A percentile compares a stretch with the other conserved stretches of the same genome.
Conservation (phyloP, 2,329 filamentous ascomycete species). For the Microascus cirrosus region DNA sequence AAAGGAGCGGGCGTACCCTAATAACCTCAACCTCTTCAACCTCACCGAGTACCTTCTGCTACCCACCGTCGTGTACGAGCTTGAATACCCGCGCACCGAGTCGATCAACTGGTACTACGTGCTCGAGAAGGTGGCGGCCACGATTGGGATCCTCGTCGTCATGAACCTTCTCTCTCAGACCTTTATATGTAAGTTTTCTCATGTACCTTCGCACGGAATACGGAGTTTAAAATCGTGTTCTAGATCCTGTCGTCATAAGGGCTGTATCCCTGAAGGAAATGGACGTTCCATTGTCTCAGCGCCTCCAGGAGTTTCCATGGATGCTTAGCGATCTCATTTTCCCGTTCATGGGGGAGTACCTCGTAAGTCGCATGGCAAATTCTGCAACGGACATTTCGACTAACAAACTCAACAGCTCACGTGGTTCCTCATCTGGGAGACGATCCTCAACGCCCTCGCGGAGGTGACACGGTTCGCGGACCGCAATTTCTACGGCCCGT, state of each 20-base stretch:
- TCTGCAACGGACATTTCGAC: not conserved
- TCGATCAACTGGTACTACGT: slow-evolving; percentile 65
- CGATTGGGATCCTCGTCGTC: slow-evolving; percentile 61
- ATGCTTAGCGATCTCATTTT: slow-evolving; percentile 67
- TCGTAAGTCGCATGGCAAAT: slow-evolving; percentile 26
- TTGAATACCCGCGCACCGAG: slow-evolving; percentile 61
- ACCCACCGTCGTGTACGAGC: slow-evolving; percentile 69
- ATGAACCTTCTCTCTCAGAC: slow-evolving; percentile 72
- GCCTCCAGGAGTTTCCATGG: slow-evolving; percentile 61
- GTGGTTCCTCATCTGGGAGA: slow-evolving; percentile 78
- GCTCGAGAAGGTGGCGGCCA: slow-evolving; percentile 58
- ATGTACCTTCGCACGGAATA: not conserved
- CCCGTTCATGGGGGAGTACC: slow-evolving; percentile 68
- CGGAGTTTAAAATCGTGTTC: not conserved
- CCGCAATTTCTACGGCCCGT: slow-evolving; percentile 57
- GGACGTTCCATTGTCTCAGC: slow-evolving; percentile 46
- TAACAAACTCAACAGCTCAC: slow-evolving; percentile 30
- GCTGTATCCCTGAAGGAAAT: slow-evolving; percentile 57
- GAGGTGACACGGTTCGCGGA: slow-evolving; percentile 70
- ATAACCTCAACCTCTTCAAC: slow-evolving; percentile 54
- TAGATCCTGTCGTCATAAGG: slow-evolving; percentile 57
- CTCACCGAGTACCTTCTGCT: slow-evolving; percentile 64
- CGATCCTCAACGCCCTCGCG: slow-evolving; percentile 62
- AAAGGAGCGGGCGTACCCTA: slow-evolving; percentile 46
- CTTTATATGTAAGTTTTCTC: slow-evolving; percentile 44